Conservation (phyloP, 257 asterid species). For the Schizonepeta tenuifolia region DNA sequence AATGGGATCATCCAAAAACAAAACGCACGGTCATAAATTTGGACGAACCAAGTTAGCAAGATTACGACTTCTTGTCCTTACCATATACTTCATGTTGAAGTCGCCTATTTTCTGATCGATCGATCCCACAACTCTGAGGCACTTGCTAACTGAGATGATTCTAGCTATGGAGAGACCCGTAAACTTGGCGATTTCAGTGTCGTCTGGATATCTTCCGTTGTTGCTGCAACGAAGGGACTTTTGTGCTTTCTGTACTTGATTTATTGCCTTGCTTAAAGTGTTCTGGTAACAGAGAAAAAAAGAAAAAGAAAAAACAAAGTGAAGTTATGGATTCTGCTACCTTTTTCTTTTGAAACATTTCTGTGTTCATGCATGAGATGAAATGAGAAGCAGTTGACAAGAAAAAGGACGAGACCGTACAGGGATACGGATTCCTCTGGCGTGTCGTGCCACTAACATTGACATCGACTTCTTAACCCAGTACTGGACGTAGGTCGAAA, state of each 20-base stretch:
- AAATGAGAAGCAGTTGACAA: constrained; percentile 15
- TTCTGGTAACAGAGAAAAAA: constrained; percentile 48
- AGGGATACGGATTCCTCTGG: constrained; percentile 80
- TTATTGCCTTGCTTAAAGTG: constrained; percentile 65
- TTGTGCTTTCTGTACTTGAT: constrained; percentile 71
- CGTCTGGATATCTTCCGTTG: constrained; percentile 66
- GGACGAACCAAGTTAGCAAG: not conserved
- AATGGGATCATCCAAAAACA: not conserved
- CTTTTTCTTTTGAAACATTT: not conserved
- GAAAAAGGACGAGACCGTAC: constrained; percentile 51
- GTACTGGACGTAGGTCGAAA: constrained; percentile 87
- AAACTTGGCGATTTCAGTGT: constrained; percentile 64
- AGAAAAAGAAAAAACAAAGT: constrained; percentile 1
- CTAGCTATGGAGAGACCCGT: constrained; percentile 72
- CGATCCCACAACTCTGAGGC: constrained; percentile 81
- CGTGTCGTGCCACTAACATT: constrained; percentile 61
- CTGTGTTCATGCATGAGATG: not conserved
- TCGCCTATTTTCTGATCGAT: constrained; percentile 75
- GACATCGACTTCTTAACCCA: constrained; percentile 84
- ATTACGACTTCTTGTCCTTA: constrained; percentile 32
- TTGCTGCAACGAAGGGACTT: constrained; percentile 54
- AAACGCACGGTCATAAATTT: not conserved
- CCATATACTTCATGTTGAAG: constrained; percentile 54
- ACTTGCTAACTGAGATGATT: constrained; percentile 64
- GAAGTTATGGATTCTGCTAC: constrained; percentile 1